phyloP scores from a whole-genome alignment of 169 alveolate genomes.

The Plasmodium chabaudi region DNA sequence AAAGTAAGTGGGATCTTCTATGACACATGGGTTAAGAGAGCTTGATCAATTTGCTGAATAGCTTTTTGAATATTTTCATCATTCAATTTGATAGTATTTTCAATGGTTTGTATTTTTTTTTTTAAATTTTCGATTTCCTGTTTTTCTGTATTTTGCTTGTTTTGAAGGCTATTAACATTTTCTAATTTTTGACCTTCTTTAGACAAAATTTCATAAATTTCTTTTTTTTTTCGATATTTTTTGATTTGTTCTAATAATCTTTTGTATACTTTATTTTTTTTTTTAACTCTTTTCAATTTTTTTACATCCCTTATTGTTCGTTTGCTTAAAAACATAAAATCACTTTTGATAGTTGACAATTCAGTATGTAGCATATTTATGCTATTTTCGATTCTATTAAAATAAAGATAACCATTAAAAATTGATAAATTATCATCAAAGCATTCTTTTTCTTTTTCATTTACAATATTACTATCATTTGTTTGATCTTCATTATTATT shows the following conservation, averaged over 20 bases:
- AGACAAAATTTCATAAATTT: slow-evolving; percentile 42
- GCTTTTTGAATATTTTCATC: slow-evolving; percentile 37
- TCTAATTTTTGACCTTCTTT: slow-evolving; percentile 50
- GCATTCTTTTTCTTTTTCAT: background rate
- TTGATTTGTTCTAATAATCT: slow-evolving; percentile 30
- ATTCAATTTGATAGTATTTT: slow-evolving; percentile 21
- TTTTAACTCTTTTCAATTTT: slow-evolving; percentile 22
- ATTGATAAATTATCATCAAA: slow-evolving; percentile 41
- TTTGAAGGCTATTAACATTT: slow-evolving; percentile 39
- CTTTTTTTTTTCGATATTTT: slow-evolving; percentile 52
- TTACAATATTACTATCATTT: background rate
- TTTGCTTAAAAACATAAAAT: slow-evolving; percentile 48
- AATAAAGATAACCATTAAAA: slow-evolving; percentile 58
- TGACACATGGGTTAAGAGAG: slow-evolving; percentile 13
- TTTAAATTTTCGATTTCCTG: slow-evolving; percentile 18
- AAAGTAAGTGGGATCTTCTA: background rate
- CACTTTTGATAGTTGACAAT: slow-evolving; percentile 29
- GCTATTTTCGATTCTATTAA: slow-evolving; percentile 30
- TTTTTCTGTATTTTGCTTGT: slow-evolving; percentile 54
- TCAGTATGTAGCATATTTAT: slow-evolving; percentile 63
- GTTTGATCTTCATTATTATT: background rate
- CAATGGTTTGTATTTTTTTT: slow-evolving; percentile 52
- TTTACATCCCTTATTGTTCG: slow-evolving; percentile 34
- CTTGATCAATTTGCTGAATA: slow-evolving; percentile 40
- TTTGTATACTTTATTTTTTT: slow-evolving; percentile 62